A percentile compares a stretch with the other conserved stretches of the same genome.
Conservation (phyloP, 495 filamentous ascomycete species). For the Platismatia glauca region DNA sequence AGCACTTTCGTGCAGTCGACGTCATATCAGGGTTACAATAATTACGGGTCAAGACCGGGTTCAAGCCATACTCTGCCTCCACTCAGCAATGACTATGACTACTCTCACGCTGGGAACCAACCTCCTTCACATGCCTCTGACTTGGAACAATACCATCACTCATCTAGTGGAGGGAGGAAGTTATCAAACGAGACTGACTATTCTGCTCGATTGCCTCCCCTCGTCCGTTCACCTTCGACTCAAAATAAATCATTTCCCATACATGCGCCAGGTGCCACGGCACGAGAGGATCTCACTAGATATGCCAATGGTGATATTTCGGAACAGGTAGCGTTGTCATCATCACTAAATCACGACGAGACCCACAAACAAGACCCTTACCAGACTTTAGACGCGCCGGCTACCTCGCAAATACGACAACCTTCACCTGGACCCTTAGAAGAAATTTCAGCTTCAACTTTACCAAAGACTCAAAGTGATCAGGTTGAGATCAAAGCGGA, state of each 20-base stretch:
- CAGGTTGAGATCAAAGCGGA: constrained; percentile 25
- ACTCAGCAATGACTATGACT: constrained; percentile 4
- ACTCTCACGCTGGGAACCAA: constrained; percentile 1
- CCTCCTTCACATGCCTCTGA: constrained; percentile 10
- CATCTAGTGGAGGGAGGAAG: constrained; percentile 9
- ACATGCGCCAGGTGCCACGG: constrained; percentile 4
- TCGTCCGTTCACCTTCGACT: constrained; percentile 7
- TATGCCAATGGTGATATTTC: constrained; percentile 7
- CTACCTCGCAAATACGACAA: constrained; percentile 16
- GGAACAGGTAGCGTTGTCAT: background rate
- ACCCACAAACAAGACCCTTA: background rate
- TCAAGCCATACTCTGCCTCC: constrained; percentile 19
- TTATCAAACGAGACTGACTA: constrained; percentile 11
- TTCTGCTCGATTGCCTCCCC: constrained; percentile 14
- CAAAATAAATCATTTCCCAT: background rate
- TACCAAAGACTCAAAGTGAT: constrained; percentile 17
- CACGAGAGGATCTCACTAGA: background rate
- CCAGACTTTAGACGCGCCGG: constrained; percentile 1
- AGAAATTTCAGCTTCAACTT: background rate
- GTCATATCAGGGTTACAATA: constrained; percentile 10
- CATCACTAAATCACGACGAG: background rate
- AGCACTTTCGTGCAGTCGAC: constrained; percentile 1
- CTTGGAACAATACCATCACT: constrained; percentile 22
- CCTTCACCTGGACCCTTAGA: constrained; percentile 15
- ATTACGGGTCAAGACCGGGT: constrained; percentile 18